A percentile compares a stretch with the other conserved stretches of the same genome.
phyloP scores from a whole-genome alignment of 225 moss, liverwort and hornwort species.

The Polytrichum commune region DNA sequence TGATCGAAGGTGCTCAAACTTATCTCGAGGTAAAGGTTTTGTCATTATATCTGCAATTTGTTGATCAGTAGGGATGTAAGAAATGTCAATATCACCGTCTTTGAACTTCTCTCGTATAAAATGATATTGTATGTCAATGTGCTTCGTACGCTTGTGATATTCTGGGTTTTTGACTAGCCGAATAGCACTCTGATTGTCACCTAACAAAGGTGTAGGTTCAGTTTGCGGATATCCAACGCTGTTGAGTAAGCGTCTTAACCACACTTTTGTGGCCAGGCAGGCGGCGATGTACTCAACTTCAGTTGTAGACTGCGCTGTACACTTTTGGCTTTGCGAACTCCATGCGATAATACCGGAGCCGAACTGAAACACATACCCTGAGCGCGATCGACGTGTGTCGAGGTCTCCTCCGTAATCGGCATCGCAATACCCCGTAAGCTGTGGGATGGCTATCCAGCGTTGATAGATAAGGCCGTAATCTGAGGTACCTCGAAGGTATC shows the following conservation, averaged over 20 bases:
- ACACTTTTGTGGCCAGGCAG: neutral
- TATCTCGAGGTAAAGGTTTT: too few species aligned
- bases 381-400: neutral
- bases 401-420: neutral
- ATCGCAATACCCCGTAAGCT: neutral
- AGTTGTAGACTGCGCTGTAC: neutral
- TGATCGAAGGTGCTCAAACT: too few species aligned
- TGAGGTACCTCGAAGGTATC: neutral
- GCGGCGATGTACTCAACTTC: neutral
- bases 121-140: too few species aligned
- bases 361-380: neutral
- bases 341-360: neutral
- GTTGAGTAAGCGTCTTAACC: neutral
- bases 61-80: too few species aligned
- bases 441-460: neutral
- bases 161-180: too few species aligned
- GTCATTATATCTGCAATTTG: too few species aligned
- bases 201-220: neutral
- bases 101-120: too few species aligned
- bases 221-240: neutral
- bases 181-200: too few species aligned
- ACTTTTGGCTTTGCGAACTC: neutral
- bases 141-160: too few species aligned
- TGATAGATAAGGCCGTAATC: neutral
- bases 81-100: too few species aligned